Evolutionary conservation across 352 stramenopile species (phyloP).

Genomic region (Phytophthora cactorum): DNA sequence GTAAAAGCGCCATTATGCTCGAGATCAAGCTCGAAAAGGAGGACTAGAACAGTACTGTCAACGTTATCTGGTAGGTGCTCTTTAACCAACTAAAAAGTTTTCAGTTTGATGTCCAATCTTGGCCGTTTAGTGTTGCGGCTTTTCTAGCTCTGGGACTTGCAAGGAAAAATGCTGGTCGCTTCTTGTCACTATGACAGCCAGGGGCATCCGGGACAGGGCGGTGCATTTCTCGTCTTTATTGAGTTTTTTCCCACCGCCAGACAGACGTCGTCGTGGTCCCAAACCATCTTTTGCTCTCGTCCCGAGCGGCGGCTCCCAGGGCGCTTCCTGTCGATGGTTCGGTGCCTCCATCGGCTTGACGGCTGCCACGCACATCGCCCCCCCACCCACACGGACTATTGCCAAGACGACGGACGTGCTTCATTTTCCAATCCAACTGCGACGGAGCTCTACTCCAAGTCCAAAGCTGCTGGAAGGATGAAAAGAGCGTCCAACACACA

Average conservation of each 20-base stretch:
- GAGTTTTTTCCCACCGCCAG: constrained; percentile 23
- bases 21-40: constrained; percentile 76
- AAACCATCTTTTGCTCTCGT: constrained; percentile 26
- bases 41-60: constrained; percentile 27
- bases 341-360: constrained; percentile 38
- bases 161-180: constrained; percentile 30
- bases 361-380: constrained; percentile 41
- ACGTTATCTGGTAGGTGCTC: constrained; percentile 8
- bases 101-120: constrained; percentile 18
- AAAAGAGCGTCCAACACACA: constrained; percentile 6
- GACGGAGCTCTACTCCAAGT: constrained; percentile 15
- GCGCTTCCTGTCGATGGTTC: constrained; percentile 33
- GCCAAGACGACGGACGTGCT: constrained; percentile 2
- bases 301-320: constrained; percentile 33
- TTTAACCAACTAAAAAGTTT: constrained; percentile 15
- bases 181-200: constrained; percentile 33
- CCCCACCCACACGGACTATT: constrained; percentile 27
- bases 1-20: constrained; percentile 75
- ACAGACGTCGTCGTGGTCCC: constrained; percentile 33
- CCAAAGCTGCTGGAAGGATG: constrained; percentile 11
- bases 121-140: background rate
- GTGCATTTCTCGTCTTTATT: constrained; percentile 20
- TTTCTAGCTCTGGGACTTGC: constrained; percentile 29
- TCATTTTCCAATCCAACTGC: constrained; percentile 28
- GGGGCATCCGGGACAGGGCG: constrained; percentile 31